Evolutionary conservation across 441 rosid species (phyloP).

Genomic region (California macrophylla): DNA sequence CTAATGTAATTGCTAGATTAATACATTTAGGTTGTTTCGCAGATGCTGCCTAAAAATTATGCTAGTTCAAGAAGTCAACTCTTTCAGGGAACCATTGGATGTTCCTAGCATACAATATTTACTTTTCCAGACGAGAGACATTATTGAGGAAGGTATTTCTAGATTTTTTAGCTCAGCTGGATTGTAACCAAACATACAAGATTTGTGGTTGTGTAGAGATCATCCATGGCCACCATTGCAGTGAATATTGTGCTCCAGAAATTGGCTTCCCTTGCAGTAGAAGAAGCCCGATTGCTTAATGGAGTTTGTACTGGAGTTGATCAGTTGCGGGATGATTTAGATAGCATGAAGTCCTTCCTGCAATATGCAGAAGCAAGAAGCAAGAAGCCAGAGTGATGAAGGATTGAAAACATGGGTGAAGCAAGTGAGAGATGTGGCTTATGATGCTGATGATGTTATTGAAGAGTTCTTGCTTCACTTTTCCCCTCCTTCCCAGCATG

Average conservation of each 20-base stretch:
- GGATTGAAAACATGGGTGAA: slow-evolving; percentile 15
- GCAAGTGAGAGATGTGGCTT: slow-evolving; percentile 15
- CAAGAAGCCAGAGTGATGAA: slow-evolving; percentile 8
- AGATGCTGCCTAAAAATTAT: too few relatives aligned
- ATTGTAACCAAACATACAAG: background rate
- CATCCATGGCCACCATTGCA: background rate
- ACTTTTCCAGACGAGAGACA: background rate
- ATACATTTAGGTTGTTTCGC: too few relatives aligned
- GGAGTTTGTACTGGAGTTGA: background rate
- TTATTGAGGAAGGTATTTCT: background rate
- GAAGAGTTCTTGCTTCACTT: slow-evolving; percentile 10
- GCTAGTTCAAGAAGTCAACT: background rate
- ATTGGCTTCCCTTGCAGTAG: background rate
- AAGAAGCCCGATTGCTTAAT: background rate
- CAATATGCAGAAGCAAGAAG: slow-evolving; percentile 10
- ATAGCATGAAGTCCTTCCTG: slow-evolving; percentile 14
- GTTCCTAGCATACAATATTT: background rate
- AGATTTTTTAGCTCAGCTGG: background rate
- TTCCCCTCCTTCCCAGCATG: background rate
- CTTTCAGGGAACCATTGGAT: background rate
- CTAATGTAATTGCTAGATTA: background rate
- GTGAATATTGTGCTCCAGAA: slow-evolving; percentile 2
- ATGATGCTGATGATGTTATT: slow-evolving; percentile 14
- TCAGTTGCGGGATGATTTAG: slow-evolving; percentile 6
- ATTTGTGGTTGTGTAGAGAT: background rate